Evolutionary conservation across 1,139 yeast genomes (phyloP).

Genomic region (Blastobotrys arbuscula): DNA sequence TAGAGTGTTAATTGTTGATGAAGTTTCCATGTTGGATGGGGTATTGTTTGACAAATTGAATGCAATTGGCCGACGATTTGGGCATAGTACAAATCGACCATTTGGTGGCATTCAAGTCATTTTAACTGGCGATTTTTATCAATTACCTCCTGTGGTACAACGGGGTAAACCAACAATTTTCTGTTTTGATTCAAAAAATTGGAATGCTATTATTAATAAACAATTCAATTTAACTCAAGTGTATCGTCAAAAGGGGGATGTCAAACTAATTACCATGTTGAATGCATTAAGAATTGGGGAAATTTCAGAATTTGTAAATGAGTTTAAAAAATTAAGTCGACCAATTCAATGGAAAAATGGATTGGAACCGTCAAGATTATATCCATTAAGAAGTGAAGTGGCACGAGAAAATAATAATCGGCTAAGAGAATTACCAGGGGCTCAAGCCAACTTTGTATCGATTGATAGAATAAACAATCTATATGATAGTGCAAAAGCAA

Average conservation of each 20-base stretch:
- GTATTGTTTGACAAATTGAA: conserved; percentile 57
- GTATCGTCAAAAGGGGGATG: conserved; percentile 89
- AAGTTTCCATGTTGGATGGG: conserved; percentile 78
- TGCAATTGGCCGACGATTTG: conserved; percentile 66
- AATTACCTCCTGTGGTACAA: conserved; percentile 68
- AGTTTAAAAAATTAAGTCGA: conserved; percentile 36
- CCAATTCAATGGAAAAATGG: conserved; percentile 55
- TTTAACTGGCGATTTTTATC: conserved; percentile 79
- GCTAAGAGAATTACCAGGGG: conserved; percentile 43
- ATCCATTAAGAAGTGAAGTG: conserved; percentile 71
- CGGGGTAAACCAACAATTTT: conserved; percentile 36
- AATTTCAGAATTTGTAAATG: conserved; percentile 42
- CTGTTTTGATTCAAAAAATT: conserved; percentile 72
- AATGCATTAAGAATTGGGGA: conserved; percentile 68
- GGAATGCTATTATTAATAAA: conserved; percentile 54
- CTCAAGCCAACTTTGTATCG: conserved; percentile 29
- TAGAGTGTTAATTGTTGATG: conserved; percentile 70
- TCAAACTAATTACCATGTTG: conserved; percentile 66
- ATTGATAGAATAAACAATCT: not conserved
- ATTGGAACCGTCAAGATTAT: conserved; percentile 73
- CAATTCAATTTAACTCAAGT: conserved; percentile 60
- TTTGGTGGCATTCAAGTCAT: conserved; percentile 83
- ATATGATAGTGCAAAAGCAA: not conserved
- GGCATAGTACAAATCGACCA: conserved; percentile 42
- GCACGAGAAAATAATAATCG: conserved; percentile 58